These are phyloP conservation scores for Vigna reflexopilosa DNA, from an alignment of 306 rosid genomes.

Conservation along the genomic window DNA sequence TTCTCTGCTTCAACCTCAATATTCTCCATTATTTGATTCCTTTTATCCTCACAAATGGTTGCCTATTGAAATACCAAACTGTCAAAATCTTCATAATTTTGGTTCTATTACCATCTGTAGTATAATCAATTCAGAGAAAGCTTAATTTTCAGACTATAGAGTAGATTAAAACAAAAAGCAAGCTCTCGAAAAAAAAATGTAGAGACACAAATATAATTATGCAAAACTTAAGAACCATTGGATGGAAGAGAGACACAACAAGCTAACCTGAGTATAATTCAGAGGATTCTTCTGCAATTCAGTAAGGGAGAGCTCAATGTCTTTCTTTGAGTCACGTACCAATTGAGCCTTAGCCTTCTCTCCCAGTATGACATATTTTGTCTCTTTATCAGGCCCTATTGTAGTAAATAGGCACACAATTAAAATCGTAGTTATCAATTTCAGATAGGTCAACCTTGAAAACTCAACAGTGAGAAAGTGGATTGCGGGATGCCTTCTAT, in stretches of 20 bases:
- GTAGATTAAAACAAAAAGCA: neutral
- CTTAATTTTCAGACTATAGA: neutral
- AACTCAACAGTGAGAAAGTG: neutral
- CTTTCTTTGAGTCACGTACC: conserved; percentile 85
- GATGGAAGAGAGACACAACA: conserved; percentile 1
- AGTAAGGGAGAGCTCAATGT: conserved; percentile 65
- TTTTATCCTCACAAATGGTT: neutral
- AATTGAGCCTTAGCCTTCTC: conserved; percentile 96
- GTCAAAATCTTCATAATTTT: neutral
- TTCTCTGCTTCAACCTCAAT: neutral
- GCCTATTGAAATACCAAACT: conserved; percentile 5
- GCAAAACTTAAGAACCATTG: neutral
- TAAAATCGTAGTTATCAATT: neutral
- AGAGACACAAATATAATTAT: neutral
- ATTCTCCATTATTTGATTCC: conserved; percentile 4
- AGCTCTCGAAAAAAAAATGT: neutral
- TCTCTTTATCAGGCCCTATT: conserved; percentile 83
- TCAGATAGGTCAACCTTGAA: neutral
- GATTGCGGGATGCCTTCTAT: neutral
- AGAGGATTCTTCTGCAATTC: conserved; percentile 94
- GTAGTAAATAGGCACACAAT: conserved; percentile 12
- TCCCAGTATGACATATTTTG: conserved; percentile 86
- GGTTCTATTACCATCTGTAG: neutral
- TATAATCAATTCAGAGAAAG: neutral
- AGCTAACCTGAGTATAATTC: conserved; percentile 83